A percentile compares a stretch with the other conserved stretches of the same genome.
Evolutionary conservation across 2,329 filamentous ascomycete genomes (phyloP).

Genomic region (Cordyceps cicadae): DNA sequence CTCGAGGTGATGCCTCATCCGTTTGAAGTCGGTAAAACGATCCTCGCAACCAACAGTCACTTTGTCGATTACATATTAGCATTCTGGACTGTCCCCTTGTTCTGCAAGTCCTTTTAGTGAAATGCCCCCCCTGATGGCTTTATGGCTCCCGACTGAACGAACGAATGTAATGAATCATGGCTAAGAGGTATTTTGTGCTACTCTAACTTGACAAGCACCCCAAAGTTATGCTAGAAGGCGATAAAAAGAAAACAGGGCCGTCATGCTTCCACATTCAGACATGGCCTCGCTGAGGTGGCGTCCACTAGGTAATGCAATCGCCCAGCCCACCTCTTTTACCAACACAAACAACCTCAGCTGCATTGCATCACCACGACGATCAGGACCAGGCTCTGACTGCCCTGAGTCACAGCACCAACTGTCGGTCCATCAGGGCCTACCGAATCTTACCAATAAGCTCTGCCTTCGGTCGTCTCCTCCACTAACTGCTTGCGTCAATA

Average conservation of each 20-base stretch:
- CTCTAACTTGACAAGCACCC: not conserved
- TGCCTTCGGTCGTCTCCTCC: not conserved
- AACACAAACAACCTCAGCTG: not conserved
- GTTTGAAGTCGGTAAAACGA: not conserved
- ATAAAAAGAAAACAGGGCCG: constrained; percentile 8
- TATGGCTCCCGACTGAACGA: not conserved
- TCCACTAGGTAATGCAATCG: not conserved
- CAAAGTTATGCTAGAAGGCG: not conserved
- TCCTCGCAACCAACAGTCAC: too few species aligned
- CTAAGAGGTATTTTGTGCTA: not conserved
- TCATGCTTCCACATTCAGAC: not conserved
- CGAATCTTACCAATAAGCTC: not conserved
- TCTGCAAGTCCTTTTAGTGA: not conserved
- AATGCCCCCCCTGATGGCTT: not conserved
- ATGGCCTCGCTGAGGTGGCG: not conserved
- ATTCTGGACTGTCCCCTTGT: not conserved
- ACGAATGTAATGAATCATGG: not conserved
- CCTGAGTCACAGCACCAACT: not conserved
- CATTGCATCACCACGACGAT: not conserved
- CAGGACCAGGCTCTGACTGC: not conserved
- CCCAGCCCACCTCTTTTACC: not conserved
- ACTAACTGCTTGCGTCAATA: too few species aligned
- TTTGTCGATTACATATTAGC: not conserved
- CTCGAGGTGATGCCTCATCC: not conserved
- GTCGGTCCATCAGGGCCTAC: not conserved